Conservation (phyloP, 352 stramenopile genomes). For the Globisporangium emineosum region DNA sequence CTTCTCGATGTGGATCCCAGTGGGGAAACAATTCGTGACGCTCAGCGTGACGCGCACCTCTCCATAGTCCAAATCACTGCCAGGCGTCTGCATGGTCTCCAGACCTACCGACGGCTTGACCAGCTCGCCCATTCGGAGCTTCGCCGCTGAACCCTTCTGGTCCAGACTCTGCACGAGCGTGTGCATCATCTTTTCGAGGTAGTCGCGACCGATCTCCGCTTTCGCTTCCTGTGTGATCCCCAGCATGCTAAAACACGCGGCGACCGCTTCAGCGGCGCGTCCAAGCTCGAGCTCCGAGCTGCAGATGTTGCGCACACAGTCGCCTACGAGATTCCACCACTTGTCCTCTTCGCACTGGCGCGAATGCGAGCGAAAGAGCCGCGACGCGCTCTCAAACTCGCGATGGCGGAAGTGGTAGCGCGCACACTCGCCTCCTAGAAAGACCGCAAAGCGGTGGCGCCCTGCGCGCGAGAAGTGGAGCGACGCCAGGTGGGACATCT, state of each 20-base stretch:
- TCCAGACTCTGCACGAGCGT: slow-evolving; percentile 44
- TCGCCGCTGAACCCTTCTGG: slow-evolving; percentile 14
- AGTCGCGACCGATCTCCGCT: slow-evolving; percentile 39
- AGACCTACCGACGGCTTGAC: slow-evolving; percentile 45
- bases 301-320: slow-evolving; percentile 55
- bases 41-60: slow-evolving; percentile 53
- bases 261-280: slow-evolving; percentile 47
- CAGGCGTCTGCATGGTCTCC: slow-evolving; percentile 50
- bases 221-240: slow-evolving; percentile 45
- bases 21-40: slow-evolving; percentile 58
- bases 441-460: slow-evolving; percentile 73
- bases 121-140: slow-evolving; percentile 52
- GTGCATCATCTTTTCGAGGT: slow-evolving; percentile 47
- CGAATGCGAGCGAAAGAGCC: slow-evolving; percentile 60
- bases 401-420: slow-evolving; percentile 49
- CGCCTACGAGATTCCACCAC: slow-evolving; percentile 61
- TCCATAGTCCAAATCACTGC: slow-evolving; percentile 41
- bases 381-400: slow-evolving; percentile 63
- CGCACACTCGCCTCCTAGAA: slow-evolving; percentile 67
- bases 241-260: slow-evolving; percentile 64
- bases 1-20: slow-evolving; percentile 52
- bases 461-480: slow-evolving; percentile 73
- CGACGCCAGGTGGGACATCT: slow-evolving; percentile 73
- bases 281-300: slow-evolving; percentile 51
- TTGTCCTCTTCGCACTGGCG: slow-evolving; percentile 77